Base-by-base conservation (phyloP, 2,329 filamentous ascomycete species). In the Fusarium gaditjirri region DNA sequence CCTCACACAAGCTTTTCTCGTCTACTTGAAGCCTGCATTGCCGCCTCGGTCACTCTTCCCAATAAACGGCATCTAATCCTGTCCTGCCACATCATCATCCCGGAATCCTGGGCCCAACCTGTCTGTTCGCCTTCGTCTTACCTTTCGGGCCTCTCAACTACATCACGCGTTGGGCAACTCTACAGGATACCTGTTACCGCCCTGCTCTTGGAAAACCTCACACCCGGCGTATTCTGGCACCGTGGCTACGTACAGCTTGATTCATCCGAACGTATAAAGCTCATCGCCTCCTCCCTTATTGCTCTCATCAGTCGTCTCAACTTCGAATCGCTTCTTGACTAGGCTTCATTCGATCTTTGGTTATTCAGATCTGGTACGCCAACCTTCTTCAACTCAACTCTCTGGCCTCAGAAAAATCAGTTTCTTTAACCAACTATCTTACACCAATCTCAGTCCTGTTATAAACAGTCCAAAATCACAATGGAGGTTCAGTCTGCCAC, bases 81-180 rank as follows among this genome's bases (percentile, higher is more conserved):
- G 49, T 74, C 55, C 72, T 76, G 76, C 76, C 76, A 78, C 76
- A 77, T 78, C 75, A 77, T 66, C 60, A 49, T 57, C 64, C 75
- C 65, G 69, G 61, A 56, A 64, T 68, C 43, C 58, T 71, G 63
- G 64, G 49, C 53, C 72, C 60, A 53, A 35, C 62, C 57, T 54
- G 46, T 68, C 66, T 71, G 61, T 58, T 74, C 67, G 64, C 61
- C 49, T 62, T 75, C 58, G 72, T 75, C 64, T 63, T 72, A 73
- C 76, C 52, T 53, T 65, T 67, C 57, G 72, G 71, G 67, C 68
- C 65, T 62, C 68, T 65, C 41, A 52, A 58, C 72, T 65, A 74
- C 65, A 71, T 55, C 59, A 71, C 71, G 59, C 50, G 63, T 67
- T 58, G 68, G 70, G 67, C 65, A 61, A 65, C 64, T 61, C 25